phyloP scores from a whole-genome alignment of 2,329 filamentous ascomycete genomes.

The Colletotrichum tanaceti region DNA sequence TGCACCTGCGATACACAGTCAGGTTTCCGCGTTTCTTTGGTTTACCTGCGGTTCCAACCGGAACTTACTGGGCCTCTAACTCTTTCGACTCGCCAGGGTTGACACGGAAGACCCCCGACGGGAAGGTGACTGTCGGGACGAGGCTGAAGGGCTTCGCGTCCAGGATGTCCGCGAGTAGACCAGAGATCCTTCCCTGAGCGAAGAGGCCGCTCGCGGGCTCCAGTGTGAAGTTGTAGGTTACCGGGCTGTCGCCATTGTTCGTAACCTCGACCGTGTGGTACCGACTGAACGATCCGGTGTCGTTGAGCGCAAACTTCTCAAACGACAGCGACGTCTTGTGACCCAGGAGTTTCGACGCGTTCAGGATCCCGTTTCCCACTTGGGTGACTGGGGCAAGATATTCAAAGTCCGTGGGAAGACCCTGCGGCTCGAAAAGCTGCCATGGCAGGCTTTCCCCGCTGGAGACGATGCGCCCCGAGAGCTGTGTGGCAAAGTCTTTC shows the following conservation, averaged over 20 bases:
- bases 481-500: slow-evolving; percentile 46
- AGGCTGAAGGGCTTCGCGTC: slow-evolving; percentile 28
- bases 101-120: slow-evolving; percentile 15
- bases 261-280: slow-evolving; percentile 47
- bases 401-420: slow-evolving; percentile 42
- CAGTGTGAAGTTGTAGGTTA: slow-evolving; percentile 48
- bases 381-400: slow-evolving; percentile 50
- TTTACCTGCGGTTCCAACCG: fast-evolving
- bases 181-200: slow-evolving; percentile 43
- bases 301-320: slow-evolving; percentile 57
- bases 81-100: slow-evolving; percentile 32
- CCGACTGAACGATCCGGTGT: slow-evolving; percentile 53
- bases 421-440: slow-evolving; percentile 42
- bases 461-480: slow-evolving; percentile 50
- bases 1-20: slow-evolving; percentile 40
- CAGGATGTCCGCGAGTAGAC: slow-evolving; percentile 21
- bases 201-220: slow-evolving; percentile 53
- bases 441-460: slow-evolving; percentile 49
- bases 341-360: slow-evolving; percentile 56
- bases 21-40: fast-evolving
- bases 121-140: slow-evolving; percentile 10
- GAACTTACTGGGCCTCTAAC: slow-evolving; percentile 23
- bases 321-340: slow-evolving; percentile 52
- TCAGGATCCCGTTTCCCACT: slow-evolving; percentile 56
- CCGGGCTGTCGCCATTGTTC: slow-evolving; percentile 50